Evolutionary conservation across 768 basidiomycete genomes (phyloP), one percentile per base, ranked within the genome.

Genomic region (Suillus lakei): DNA sequence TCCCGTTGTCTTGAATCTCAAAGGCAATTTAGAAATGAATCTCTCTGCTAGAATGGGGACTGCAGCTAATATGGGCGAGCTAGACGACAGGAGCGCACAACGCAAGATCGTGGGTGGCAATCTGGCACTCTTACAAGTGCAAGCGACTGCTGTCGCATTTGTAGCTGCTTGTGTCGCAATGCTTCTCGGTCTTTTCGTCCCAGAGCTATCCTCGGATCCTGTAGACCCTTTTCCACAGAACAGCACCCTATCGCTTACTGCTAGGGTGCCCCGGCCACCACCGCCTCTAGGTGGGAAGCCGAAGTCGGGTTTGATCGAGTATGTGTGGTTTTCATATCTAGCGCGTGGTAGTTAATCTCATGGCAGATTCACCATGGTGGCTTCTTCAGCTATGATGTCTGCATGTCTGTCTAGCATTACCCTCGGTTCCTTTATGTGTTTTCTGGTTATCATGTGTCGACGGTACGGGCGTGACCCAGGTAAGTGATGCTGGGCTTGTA

Each of bases 1-100:
- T 4, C 96, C 97, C 13, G 95, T 96, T 66, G 82, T 99, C 23
- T 85, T 95, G 68, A 99, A 99, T 71, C 86, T 99, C 64, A 98
- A 98, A 72, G 98, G 97, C n/a, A 95, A 99, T 73, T 86, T 99
- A 43, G 98, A 99, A 78, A 99, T 99, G 97, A 98, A 98, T 69
- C 88, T 99, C 8, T 96, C 96, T 4, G 95, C 98, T 1, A 87
- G 97, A 16, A 84, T 99, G n/a, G 91, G 93, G 1, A 99, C 98
- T 0, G 91, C 96, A 1, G 92, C 96, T 6, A 98, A 98, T 70
- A 90, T 96, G 60, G 97, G 97, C 51, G 88, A 95, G 66, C 88
- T 99, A 5, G 95, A 99, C 74, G 85, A 89, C 39, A 87, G 88
- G 0, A 69, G 75, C 2, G 82, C 80, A 9, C 87, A 93, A 4